A percentile compares a stretch with the other conserved stretches of the same genome.
Evolutionary conservation across 352 stramenopile genomes (phyloP).

Genomic region (Pythium vanterpoolii): DNA sequence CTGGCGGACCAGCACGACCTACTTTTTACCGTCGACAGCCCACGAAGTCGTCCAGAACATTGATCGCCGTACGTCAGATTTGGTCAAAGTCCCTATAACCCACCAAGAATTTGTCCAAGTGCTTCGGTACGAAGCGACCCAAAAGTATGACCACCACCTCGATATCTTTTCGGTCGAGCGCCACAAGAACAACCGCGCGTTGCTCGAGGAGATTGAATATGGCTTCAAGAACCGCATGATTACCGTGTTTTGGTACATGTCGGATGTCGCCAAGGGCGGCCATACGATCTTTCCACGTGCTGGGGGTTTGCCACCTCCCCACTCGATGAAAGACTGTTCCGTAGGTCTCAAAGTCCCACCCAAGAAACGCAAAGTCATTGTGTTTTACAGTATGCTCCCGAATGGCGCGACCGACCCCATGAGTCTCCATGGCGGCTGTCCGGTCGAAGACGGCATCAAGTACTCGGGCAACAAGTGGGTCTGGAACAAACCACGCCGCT

Average conservation of each 20-base stretch:
- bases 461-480: constrained; percentile 80
- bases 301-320: constrained; percentile 36
- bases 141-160: constrained; percentile 74
- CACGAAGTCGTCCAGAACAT: constrained; percentile 46
- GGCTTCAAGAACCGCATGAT: constrained; percentile 84
- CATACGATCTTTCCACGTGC: constrained; percentile 69
- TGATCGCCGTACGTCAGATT: constrained; percentile 52
- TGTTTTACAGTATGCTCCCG: constrained; percentile 78
- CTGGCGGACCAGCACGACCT: constrained; percentile 75
- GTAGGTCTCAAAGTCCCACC: constrained; percentile 56
- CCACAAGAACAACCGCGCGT: constrained; percentile 35
- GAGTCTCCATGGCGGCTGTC: constrained; percentile 66
- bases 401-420: constrained; percentile 53
- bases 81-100: constrained; percentile 50
- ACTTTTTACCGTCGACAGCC: constrained; percentile 51
- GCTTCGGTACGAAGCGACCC: constrained; percentile 62
- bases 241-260: constrained; percentile 87
- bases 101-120: constrained; percentile 74
- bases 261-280: constrained; percentile 57
- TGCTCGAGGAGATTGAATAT: constrained; percentile 56
- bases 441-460: constrained; percentile 68
- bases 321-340: constrained; percentile 53
- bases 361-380: constrained; percentile 69
- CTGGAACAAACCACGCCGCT: constrained; percentile 61
- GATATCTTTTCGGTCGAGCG: constrained; percentile 55